Conservation (phyloP, 2,329 filamentous ascomycete species). For the Scortechinia acanthostroma region DNA sequence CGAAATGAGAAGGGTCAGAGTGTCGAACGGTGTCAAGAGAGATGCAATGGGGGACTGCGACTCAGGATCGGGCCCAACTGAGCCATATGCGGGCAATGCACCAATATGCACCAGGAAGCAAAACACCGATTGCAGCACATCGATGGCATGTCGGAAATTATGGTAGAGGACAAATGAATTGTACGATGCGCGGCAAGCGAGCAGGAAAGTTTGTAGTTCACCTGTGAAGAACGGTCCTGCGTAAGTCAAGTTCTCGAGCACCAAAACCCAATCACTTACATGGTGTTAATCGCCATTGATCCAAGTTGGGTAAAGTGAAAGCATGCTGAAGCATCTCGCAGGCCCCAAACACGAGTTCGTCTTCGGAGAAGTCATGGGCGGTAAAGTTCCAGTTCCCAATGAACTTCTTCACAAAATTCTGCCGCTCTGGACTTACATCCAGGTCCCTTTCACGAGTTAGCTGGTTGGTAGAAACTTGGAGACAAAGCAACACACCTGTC, state of each 20-base stretch:
- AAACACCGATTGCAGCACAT: slow-evolving; percentile 90
- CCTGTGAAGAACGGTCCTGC: too few relatives aligned
- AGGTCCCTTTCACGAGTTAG: slow-evolving; percentile 41
- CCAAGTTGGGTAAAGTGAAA: slow-evolving; percentile 72
- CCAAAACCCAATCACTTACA: slow-evolving; percentile 48
- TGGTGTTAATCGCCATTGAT: slow-evolving; percentile 72
- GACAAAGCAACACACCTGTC: slow-evolving; percentile 42
- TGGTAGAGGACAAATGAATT: slow-evolving; percentile 95
- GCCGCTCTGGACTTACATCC: slow-evolving; percentile 58
- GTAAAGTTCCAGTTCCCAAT: slow-evolving; percentile 81
- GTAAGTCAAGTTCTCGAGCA: too few relatives aligned
- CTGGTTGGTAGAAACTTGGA: slow-evolving; percentile 5
- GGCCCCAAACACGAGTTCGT: slow-evolving; percentile 82
- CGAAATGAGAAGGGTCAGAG: slow-evolving; percentile 79
- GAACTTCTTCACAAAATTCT: slow-evolving; percentile 56
- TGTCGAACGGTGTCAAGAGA: slow-evolving; percentile 79
- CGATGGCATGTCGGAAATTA: slow-evolving; percentile 95
- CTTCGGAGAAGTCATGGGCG: slow-evolving; percentile 81
- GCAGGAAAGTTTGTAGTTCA: slow-evolving; percentile 75
- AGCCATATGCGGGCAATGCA: slow-evolving; percentile 58
- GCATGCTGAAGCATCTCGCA: slow-evolving; percentile 85
- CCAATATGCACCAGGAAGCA: slow-evolving; percentile 79
- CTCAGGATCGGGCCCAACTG: slow-evolving; percentile 18
- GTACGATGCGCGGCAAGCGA: slow-evolving; percentile 87
- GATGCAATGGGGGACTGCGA: slow-evolving; percentile 61